Base-by-base conservation (phyloP, 1,284 basidiomycete species). In the Stygiomarasmius scandens region DNA sequence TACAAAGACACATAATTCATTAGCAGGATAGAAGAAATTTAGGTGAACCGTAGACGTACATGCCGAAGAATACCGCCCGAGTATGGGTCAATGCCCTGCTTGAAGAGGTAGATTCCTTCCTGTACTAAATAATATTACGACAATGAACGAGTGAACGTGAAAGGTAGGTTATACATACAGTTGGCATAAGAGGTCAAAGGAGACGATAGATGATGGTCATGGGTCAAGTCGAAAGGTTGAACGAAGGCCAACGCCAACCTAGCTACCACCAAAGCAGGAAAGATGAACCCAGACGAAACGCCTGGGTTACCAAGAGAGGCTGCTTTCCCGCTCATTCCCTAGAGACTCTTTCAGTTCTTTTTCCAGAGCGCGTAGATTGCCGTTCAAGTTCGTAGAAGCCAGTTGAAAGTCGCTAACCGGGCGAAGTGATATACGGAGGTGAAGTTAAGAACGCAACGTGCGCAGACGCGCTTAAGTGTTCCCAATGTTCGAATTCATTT, bases 11-110 rank as follows among this genome's bases (percentile, higher is more conserved):
- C 16, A 11, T 24, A n/a, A 43, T 27, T 56, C 57, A 58, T 45
- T 49, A 54, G 62, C n/a, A 60, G 61, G 24, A 45, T 66, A 24
- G 49, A 44, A 43, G 9, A 58, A 38, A 52, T 45, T 52, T 52
- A 44, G 2, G 50, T 55, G 24, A 16, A 22, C 5, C n/a, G 8
- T 2, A 48, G n/a, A 68, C 85, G 61, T 73, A 95, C 93, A 72
- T 95, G 93, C 67, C 90, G 83, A 68, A 95, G 93, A 11, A 86
- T 75, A 1, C 92, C 91, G 48, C 92, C 93, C 56, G 86, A 82
- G 67, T 97, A 97, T 24, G 95, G 94, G 67, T 96, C 85, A 27
- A 92, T 75, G 3, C 84, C 85, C 71, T 89, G 77, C 34, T 79
- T 73, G 63, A 86, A 87, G 12, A 96, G 80, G 71, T 88, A 93